These are phyloP conservation scores for Peniophora sp. DNA, from an alignment of 1,284 basidiomycete species.

Conservation along the genomic window DNA sequence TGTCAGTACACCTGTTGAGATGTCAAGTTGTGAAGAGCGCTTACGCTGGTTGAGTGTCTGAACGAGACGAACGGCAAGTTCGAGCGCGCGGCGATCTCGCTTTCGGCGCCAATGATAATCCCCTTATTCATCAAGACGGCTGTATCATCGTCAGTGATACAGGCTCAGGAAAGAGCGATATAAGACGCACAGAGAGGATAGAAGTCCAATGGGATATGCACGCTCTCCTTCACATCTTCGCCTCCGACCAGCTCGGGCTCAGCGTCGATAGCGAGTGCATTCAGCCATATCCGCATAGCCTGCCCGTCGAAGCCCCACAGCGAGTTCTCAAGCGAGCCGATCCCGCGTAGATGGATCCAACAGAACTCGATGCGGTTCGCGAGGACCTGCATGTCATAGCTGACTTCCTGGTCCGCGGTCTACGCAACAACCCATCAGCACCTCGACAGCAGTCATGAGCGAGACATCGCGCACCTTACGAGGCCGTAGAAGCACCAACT, in stretches of 20 bases:
- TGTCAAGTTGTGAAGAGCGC: conserved; percentile 17
- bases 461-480: conserved; percentile 67
- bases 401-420: conserved; percentile 84
- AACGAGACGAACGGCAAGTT: conserved; percentile 90
- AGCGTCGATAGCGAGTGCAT: conserved; percentile 85
- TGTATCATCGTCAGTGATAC: conserved; percentile 22
- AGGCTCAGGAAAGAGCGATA: conserved; percentile 1
- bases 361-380: conserved; percentile 96
- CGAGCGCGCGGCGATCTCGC: conserved; percentile 71
- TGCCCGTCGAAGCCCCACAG: conserved; percentile 96
- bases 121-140: conserved; percentile 98
- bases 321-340: conserved; percentile 91
- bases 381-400: conserved; percentile 97
- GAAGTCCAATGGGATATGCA: conserved; percentile 86
- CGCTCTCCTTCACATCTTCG: conserved; percentile 82
- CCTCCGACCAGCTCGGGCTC: conserved; percentile 16
- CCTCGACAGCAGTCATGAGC: background rate
- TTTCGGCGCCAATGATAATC: conserved; percentile 93
- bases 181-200: conserved; percentile 83
- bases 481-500: conserved; percentile 81
- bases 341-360: conserved; percentile 94
- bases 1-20: background rate
- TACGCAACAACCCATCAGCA: conserved; percentile 25
- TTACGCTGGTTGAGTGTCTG: conserved; percentile 82
- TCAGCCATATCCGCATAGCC: conserved; percentile 89